A percentile compares a stretch with the other conserved stretches of the same genome.
Conservation (phyloP, 2,329 filamentous ascomycete genomes). For the Trichoderma harzianum region DNA sequence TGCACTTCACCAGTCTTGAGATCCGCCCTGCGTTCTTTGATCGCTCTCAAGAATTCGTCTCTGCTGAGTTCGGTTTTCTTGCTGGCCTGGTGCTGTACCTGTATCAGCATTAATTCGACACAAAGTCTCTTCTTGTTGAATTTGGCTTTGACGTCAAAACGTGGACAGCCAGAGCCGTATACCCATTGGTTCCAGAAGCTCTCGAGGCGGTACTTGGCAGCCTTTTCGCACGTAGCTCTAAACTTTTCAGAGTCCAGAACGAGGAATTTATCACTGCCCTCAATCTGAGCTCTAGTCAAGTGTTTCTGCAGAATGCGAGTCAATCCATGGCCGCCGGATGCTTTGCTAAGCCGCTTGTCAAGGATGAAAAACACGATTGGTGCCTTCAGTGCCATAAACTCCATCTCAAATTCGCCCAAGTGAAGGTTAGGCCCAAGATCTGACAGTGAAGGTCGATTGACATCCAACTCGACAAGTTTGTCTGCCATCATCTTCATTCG, state of each 20-base stretch:
- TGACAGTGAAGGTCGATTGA: conserved; percentile 76
- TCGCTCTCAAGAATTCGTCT: conserved; percentile 75
- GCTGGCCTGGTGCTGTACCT: conserved; percentile 57
- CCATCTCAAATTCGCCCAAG: conserved; percentile 78
- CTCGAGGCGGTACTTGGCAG: conserved; percentile 81
- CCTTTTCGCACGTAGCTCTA: conserved; percentile 79
- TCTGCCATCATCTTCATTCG: conserved; percentile 84
- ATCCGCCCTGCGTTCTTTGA: conserved; percentile 72
- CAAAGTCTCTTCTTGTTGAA: conserved; percentile 98
- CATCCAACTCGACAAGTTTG: conserved; percentile 74
- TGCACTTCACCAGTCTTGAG: conserved; percentile 68
- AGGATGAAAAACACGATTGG: conserved; percentile 90
- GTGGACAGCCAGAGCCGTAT: conserved; percentile 79
- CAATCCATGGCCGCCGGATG: conserved; percentile 75
- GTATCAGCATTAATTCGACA: conserved; percentile 84
- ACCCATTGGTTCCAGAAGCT: conserved; percentile 95
- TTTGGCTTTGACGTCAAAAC: conserved; percentile 78
- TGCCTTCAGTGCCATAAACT: conserved; percentile 89
- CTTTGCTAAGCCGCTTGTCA: conserved; percentile 85
- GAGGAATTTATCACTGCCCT: conserved; percentile 59
- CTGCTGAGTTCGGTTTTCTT: conserved; percentile 57
- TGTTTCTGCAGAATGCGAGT: conserved; percentile 82
- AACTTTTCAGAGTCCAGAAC: conserved; percentile 75
- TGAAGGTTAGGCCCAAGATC: conserved; percentile 75
- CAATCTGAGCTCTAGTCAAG: conserved; percentile 77